phyloP scores from a whole-genome alignment of 2,329 filamentous ascomycete species.

The Phaeophleospora eucalypticola region DNA sequence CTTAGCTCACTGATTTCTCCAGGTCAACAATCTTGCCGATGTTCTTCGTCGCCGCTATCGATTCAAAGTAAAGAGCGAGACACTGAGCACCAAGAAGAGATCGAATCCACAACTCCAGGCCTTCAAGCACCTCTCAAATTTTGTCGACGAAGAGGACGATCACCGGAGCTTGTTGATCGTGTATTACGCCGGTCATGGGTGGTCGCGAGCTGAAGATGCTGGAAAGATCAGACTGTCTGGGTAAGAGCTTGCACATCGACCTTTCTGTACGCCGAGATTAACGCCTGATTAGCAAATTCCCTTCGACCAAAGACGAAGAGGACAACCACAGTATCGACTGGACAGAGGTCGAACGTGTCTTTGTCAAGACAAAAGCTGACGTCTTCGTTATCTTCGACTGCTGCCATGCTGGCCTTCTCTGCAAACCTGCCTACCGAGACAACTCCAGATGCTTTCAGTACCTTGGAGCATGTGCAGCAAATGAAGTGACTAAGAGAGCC shows the following conservation, averaged over 20 bases:
- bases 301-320: not conserved
- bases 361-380: not conserved
- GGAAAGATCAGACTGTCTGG: constrained; percentile 1
- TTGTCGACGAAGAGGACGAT: constrained; percentile 19
- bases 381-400: constrained; percentile 4
- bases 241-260: not conserved
- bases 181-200: constrained; percentile 31
- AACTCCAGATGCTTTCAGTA: not conserved
- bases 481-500: not conserved
- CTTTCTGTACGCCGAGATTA: not conserved
- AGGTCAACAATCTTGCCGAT: not conserved
- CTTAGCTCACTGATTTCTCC: not conserved
- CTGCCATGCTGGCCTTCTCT: constrained; percentile 2
- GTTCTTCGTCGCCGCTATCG: constrained; percentile 13
- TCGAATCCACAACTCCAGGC: constrained; percentile 14
- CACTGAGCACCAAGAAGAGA: not conserved
- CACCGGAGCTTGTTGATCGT: constrained; percentile 26
- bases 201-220: not conserved
- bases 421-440: not conserved
- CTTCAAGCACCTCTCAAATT: constrained; percentile 18
- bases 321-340: not conserved
- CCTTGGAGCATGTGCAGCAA: not conserved
- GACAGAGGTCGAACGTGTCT: not conserved
- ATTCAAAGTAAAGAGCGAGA: constrained; percentile 4
- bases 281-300: not conserved